These are phyloP conservation scores for Verticillium zaregamsianum DNA, from an alignment of 2,329 filamentous ascomycete species.

Conservation along the genomic window DNA sequence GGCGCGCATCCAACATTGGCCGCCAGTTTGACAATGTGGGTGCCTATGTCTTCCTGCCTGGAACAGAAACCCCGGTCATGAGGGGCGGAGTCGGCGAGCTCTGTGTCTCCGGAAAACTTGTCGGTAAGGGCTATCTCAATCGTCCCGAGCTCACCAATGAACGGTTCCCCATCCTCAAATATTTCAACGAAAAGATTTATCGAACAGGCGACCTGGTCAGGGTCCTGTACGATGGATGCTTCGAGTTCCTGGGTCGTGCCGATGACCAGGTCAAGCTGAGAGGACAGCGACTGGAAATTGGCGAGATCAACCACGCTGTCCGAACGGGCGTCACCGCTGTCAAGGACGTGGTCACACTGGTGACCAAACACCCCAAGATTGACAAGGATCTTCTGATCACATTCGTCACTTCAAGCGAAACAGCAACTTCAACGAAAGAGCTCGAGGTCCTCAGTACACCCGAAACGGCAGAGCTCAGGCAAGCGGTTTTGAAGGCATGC, in stretches of 20 bases:
- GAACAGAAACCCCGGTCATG: constrained; percentile 66
- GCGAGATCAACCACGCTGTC: constrained; percentile 85
- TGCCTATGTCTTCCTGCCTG: constrained; percentile 69
- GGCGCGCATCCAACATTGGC: constrained; percentile 84
- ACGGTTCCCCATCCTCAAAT: constrained; percentile 63
- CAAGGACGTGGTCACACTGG: constrained; percentile 70
- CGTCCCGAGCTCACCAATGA: constrained; percentile 72
- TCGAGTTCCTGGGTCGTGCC: constrained; percentile 81
- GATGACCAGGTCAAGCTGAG: constrained; percentile 92
- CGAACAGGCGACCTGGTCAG: constrained; percentile 86
- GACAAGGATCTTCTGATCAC: constrained; percentile 81
- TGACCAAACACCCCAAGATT: constrained; percentile 64
- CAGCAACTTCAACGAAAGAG: background rate
- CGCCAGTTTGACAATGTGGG: constrained; percentile 84
- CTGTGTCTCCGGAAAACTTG: constrained; percentile 80
- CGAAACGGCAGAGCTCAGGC: constrained; percentile 16
- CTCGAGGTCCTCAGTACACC: constrained; percentile 18
- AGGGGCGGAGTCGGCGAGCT: constrained; percentile 81
- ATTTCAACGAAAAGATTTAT: constrained; percentile 64
- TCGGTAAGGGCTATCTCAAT: constrained; percentile 86
- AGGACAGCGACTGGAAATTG: constrained; percentile 83
- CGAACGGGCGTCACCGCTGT: constrained; percentile 53
- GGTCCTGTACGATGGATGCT: constrained; percentile 72
- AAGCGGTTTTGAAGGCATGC: constrained; percentile 46
- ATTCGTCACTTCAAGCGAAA: constrained; percentile 52